Evolutionary conservation across 108 stramenopile genomes (phyloP).

Genomic region (Nitzschia inconspicua): DNA sequence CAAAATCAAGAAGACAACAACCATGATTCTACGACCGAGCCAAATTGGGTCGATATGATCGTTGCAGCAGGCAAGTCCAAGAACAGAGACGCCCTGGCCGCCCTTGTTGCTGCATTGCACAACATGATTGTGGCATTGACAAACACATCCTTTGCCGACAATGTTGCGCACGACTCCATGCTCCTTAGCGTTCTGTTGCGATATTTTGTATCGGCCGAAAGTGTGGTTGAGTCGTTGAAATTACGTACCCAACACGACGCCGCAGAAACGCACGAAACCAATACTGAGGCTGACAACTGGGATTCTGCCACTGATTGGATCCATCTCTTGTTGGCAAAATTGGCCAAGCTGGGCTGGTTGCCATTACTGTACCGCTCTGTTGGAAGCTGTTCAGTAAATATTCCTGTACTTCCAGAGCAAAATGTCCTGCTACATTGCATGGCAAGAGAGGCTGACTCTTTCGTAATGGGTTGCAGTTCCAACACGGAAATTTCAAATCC

Average conservation of each 20-base stretch:
- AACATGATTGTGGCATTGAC: constrained; percentile 39
- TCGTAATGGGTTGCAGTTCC: not conserved
- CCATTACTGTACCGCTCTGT: constrained; percentile 24
- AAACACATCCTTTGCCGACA: constrained; percentile 5
- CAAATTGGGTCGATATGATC: constrained; percentile 50
- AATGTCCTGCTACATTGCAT: constrained; percentile 69
- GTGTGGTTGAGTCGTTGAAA: no score
- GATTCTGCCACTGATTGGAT: constrained; percentile 87
- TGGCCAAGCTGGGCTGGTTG: constrained; percentile 51
- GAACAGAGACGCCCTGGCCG: constrained; percentile 63
- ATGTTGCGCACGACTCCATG: constrained; percentile 31
- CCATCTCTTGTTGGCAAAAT: constrained; percentile 44
- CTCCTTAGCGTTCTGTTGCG: constrained; percentile 55
- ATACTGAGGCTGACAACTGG: constrained; percentile 34
- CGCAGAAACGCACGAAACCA: not conserved
- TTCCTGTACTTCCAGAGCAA: constrained; percentile 62
- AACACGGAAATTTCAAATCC: constrained; percentile 22
- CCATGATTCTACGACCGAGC: not conserved
- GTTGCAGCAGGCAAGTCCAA: constrained; percentile 9
- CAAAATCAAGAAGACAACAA: not conserved
- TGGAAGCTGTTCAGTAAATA: not conserved
- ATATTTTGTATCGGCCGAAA: constrained; percentile 50
- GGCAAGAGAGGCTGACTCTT: constrained; percentile 34
- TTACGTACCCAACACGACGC: no score
- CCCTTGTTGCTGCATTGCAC: constrained; percentile 63